Evolutionary conservation across 805 yeast species (phyloP), one percentile per base, ranked within the genome.

Genomic region (Candida lessepsii): DNA sequence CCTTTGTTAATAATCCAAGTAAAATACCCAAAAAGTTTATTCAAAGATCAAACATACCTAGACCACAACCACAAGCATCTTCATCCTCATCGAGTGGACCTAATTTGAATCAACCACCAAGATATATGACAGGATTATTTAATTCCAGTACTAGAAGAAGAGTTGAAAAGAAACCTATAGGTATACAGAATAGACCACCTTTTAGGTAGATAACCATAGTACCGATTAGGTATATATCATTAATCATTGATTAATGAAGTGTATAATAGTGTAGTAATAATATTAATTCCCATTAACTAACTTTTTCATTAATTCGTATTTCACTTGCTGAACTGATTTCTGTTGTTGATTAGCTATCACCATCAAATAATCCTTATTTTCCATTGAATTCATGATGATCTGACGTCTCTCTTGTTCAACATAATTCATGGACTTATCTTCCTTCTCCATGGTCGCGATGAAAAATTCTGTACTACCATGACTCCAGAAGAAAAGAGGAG

Each of bases 401-500:
- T 66, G 70, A 29, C 70, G 48, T 28, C 61, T 40, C 11, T 50
- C 41, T 32, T 56, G 61, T 41, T 60, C 65, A 31, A 53, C 57
- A 39, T 53, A 57, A 39, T 48, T 53, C 45, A 52, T 42, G 6
- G 53, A 39, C 39, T 45, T 45, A 28, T 39, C 42, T 8, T 42
- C 39, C 2, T 33, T 9, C 18, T 35, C 39, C 33, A 33, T 33
- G 27, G 29, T 18, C 40, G 41, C 41, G 42, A 21, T 27, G 24
- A 30, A 37, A 39, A 36, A 18, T 28, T 36, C 16, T 25, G 20
- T 17, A n/a, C 29, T 35, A 23, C 35, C 24, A 34, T 45, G 41
- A 41, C 49, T 29, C 46, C 77, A 6, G 80, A 78, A 29, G 86
- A 81, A 48, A 79, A 74, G 59, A 75, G 80, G 52, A 66, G 67